Evolutionary conservation across 345 rosid species (phyloP).

Genomic region (Barbarea vulgaris): DNA sequence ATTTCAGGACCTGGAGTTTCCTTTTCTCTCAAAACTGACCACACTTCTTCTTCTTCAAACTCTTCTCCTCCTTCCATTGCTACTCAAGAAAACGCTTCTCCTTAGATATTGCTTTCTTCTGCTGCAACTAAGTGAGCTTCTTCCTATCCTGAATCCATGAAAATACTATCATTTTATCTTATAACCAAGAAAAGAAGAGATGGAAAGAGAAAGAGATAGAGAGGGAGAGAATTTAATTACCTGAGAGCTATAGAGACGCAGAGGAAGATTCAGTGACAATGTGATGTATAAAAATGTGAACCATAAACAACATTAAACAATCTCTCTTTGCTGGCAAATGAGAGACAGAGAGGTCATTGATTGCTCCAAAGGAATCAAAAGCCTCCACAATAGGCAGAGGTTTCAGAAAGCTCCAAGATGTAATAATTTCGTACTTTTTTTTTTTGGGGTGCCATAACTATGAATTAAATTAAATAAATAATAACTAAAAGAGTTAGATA

Average conservation of each 20-base stretch:
- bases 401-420: conserved; percentile 39
- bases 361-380: conserved; percentile 43
- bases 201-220: not conserved
- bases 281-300: conserved; percentile 42
- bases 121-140: conserved; percentile 14
- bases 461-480: not conserved
- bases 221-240: conserved; percentile 29
- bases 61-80: conserved; percentile 50
- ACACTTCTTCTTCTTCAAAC: conserved; percentile 74
- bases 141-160: conserved; percentile 28
- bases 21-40: conserved; percentile 52
- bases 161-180: conserved; percentile 1
- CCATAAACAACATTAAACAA: conserved; percentile 45
- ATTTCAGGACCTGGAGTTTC: conserved; percentile 48
- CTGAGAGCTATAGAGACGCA: conserved; percentile 31
- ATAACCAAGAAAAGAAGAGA: not conserved
- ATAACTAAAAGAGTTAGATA: conserved; percentile 23
- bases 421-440: conserved; percentile 39
- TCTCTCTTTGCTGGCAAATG: conserved; percentile 45
- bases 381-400: conserved; percentile 45
- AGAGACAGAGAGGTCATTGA: conserved; percentile 46
- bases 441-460: conserved; percentile 34
- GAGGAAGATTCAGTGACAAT: conserved; percentile 45
- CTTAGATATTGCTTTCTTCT: conserved; percentile 22
- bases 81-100: conserved; percentile 32